Evolutionary conservation across 179 eudicot species (phyloP).

Genomic region (Spinacia oleracea): DNA sequence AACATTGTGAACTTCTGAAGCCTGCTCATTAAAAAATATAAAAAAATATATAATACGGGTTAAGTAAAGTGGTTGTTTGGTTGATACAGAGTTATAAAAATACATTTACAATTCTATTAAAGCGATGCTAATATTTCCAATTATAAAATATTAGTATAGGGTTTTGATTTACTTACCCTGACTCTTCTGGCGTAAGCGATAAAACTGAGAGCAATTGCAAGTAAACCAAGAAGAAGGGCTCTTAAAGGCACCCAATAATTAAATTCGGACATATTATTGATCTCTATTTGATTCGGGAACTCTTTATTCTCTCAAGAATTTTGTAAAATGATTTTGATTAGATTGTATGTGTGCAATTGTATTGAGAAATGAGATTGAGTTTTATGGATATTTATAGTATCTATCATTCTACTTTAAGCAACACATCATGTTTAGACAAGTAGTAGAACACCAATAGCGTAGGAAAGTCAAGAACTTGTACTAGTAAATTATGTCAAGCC

Average conservation of each 20-base stretch:
- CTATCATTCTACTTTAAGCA: too few species aligned
- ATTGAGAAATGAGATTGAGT: background rate
- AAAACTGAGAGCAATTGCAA: constrained; percentile 2
- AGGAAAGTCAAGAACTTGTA: too few species aligned
- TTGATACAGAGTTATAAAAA: too few species aligned
- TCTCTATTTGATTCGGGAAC: background rate
- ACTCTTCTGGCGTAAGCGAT: background rate
- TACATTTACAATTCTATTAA: too few species aligned
- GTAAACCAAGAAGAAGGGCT: background rate
- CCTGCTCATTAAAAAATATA: background rate
- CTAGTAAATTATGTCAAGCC: background rate
- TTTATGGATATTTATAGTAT: too few species aligned
- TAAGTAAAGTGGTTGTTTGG: background rate
- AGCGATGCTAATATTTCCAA: too few species aligned
- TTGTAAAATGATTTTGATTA: background rate
- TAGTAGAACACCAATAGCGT: too few species aligned
- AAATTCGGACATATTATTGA: background rate
- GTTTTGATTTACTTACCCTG: too few species aligned
- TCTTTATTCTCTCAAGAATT: background rate
- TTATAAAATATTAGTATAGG: too few species aligned
- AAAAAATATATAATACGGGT: too few species aligned
- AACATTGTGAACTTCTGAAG: background rate
- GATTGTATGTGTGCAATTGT: background rate
- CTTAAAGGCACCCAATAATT: background rate
- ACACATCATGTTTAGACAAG: too few species aligned